Evolutionary conservation across 129 eudicot genomes (phyloP), one percentile per base, ranked within the genome.

Genomic region (Lonicera japonica): DNA sequence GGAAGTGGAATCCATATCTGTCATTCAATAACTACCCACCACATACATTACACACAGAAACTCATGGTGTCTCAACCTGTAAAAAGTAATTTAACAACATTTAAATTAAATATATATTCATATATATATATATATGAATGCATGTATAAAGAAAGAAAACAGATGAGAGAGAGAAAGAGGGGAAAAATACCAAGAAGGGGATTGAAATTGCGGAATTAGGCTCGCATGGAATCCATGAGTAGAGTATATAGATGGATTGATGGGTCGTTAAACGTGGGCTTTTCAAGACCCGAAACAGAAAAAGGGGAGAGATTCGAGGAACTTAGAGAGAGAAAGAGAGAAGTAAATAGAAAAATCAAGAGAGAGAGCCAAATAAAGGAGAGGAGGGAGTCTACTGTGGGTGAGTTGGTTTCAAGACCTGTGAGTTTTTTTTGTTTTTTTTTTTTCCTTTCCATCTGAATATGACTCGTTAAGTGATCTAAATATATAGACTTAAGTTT

Each of bases 251-350:
- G n/a, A 29, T 29, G 36, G 6, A 64, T 60, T 21, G 70, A 74
- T 54, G 83, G 65, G 67, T 56, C 40, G 67, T 60, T 70, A 69
- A 80, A 82, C 36, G 77, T 76, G 82, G 82, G 82, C 61, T 75
- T 67, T 81, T 68, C 82, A 65, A 67, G 41, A 65, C 72, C 71
- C 69, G 63, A 64, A 56, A 70, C 64, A 54, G 67, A 15, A 24
- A 46, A 57, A 29, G 36, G 25, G 41, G 54, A 25, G 58, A 54
- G 58, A 54, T 54, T 54, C 16, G 58, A 54, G 58, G 23, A 19
- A 22, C 58, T 53, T 53, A 6, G 11, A 0, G 0, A 53, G 15
- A 21, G 34, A 54, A 24, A 54, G 58, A n/a, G n/a, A n/a, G n/a
- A n/a, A n/a, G n/a, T n/a, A n/a, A n/a, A n/a, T 18, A 19, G 6